phyloP scores from a whole-genome alignment of 2,329 filamentous ascomycete genomes.

The Scopulariopsis brevicaulis region DNA sequence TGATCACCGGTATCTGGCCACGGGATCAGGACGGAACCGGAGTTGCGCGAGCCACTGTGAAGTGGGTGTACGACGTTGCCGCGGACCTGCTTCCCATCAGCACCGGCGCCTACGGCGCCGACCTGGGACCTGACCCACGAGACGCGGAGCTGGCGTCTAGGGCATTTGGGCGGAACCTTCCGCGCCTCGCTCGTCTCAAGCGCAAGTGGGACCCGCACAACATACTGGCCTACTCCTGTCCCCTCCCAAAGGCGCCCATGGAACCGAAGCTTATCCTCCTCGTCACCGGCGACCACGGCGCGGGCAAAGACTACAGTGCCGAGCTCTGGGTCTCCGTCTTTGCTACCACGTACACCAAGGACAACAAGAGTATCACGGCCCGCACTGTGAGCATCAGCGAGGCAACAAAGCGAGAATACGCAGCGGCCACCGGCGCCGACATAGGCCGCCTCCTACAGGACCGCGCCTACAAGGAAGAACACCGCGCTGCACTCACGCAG shows the following conservation, averaged over 20 bases:
- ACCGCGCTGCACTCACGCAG: conserved; percentile 36
- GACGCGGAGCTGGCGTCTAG: conserved; percentile 35
- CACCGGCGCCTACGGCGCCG: conserved; percentile 43
- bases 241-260: conserved; percentile 26
- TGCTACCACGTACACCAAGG: no score
- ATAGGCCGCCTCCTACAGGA: conserved; percentile 34
- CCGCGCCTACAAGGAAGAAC: conserved; percentile 50
- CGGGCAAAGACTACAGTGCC: conserved; percentile 51
- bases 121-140: conserved; percentile 51
- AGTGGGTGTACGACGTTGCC: conserved; percentile 46
- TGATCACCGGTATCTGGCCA: conserved; percentile 51
- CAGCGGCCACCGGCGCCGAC: conserved; percentile 33
- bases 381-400: conserved; percentile 44
- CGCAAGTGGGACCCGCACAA: conserved; percentile 31
- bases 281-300: conserved; percentile 40
- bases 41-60: conserved; percentile 21
- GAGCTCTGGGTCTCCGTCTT: conserved; percentile 35
- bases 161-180: conserved; percentile 45
- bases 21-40: conserved; percentile 36
- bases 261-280: conserved; percentile 40
- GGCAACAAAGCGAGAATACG: conserved; percentile 44
- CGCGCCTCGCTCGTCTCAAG: conserved; percentile 40
- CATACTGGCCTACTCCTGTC: conserved; percentile 43
- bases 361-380: conserved; percentile 16
- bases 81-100: conserved; percentile 34